These are phyloP conservation scores for Sporothrix brasiliensis DNA, from an alignment of 2,329 filamentous ascomycete species.

Conservation along the genomic window DNA sequence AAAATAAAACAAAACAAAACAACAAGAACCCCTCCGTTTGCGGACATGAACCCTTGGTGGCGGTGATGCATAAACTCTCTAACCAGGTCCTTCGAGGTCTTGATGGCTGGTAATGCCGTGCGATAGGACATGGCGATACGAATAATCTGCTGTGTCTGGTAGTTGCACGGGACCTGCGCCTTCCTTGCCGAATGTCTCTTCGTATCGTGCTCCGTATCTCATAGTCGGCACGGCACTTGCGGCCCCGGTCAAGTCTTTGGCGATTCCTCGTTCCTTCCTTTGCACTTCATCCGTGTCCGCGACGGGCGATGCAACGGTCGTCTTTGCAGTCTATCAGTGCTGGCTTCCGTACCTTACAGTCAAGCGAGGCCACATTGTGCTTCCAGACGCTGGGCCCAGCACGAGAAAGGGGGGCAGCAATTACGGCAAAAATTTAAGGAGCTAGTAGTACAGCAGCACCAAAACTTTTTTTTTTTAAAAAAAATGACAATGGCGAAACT, in stretches of 20 bases:
- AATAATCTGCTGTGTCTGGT: neutral
- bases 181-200: neutral
- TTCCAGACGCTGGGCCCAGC: conserved; percentile 14
- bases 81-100: neutral
- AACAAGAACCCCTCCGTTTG: neutral
- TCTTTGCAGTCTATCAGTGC: neutral
- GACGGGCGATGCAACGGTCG: neutral
- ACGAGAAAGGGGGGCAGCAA: conserved; percentile 21
- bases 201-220: neutral
- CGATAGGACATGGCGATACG: neutral
- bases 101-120: neutral
- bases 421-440: conserved; percentile 21
- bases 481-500: neutral
- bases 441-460: conserved; percentile 12
- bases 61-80: neutral
- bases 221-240: neutral
- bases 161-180: conserved; percentile 1
- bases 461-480: neutral
- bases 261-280: neutral
- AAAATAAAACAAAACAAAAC: neutral
- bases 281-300: neutral
- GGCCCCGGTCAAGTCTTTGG: neutral
- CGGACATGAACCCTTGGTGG: neutral
- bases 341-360: neutral
- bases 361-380: neutral